Evolutionary conservation across 108 stramenopile genomes (phyloP).

Genomic region (Pseudonitzschia pungens): DNA sequence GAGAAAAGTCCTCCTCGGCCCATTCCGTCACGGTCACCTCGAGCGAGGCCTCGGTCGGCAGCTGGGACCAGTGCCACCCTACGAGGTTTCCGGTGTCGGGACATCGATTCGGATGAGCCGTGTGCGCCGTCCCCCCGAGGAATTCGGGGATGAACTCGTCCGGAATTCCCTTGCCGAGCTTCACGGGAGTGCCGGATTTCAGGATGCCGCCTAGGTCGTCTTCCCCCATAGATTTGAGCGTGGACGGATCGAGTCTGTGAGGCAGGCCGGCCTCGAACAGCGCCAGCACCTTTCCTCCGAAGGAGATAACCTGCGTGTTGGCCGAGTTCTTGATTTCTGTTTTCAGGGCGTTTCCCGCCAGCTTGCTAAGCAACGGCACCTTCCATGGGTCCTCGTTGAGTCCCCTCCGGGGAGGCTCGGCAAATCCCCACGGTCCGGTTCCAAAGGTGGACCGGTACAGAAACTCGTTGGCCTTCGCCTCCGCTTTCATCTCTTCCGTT

Average conservation of each 20-base stretch:
- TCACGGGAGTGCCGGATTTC: conserved; percentile 20
- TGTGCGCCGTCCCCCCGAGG: conserved; percentile 55
- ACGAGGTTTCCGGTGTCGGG: conserved; percentile 53
- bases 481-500: conserved; percentile 44
- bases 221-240: conserved; percentile 50
- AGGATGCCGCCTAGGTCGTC: conserved; percentile 42
- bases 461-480: conserved; percentile 34
- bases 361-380: conserved; percentile 30
- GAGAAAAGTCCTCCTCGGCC: conserved; percentile 32
- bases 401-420: conserved; percentile 32
- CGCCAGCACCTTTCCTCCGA: conserved; percentile 62
- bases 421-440: conserved; percentile 29
- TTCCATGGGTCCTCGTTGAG: conserved; percentile 47
- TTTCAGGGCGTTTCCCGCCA: conserved; percentile 49
- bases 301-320: conserved; percentile 64
- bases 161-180: conserved; percentile 34
- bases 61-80: conserved; percentile 56
- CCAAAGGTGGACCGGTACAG: conserved; percentile 54
- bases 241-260: conserved; percentile 46
- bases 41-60: conserved; percentile 22
- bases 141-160: conserved; percentile 41
- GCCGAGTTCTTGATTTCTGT: conserved; percentile 65
- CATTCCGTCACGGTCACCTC: conserved; percentile 61
- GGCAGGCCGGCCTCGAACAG: conserved; percentile 66
- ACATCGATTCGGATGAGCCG: conserved; percentile 59